Conservation (phyloP, 495 filamentous ascomycete species). For the Xylaria telfairii region DNA sequence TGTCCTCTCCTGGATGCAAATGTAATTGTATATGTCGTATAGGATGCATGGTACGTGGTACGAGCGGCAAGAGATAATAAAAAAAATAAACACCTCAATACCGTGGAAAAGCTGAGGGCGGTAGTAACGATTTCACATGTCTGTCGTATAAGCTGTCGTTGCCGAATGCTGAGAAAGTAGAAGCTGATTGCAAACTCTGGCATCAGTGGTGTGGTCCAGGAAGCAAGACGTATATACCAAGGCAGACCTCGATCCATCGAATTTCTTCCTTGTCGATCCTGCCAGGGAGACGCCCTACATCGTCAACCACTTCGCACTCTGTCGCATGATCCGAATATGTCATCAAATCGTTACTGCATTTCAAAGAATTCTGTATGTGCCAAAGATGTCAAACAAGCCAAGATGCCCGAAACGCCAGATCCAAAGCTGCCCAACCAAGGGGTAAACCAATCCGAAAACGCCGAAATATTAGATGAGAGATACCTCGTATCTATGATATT, state of each 20-base stretch:
- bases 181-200: not conserved
- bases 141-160: conserved; percentile 18
- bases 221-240: conserved; percentile 1
- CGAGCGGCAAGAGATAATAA: conserved; percentile 2
- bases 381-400: conserved; percentile 24
- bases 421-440: conserved; percentile 11
- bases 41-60: conserved; percentile 6
- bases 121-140: conserved; percentile 1
- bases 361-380: conserved; percentile 33
- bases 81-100: conserved; percentile 6
- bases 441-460: conserved; percentile 18
- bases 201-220: not conserved
- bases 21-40: conserved; percentile 27
- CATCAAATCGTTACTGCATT: conserved; percentile 45
- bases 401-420: conserved; percentile 33
- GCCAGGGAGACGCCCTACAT: not conserved
- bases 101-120: not conserved
- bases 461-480: conserved; percentile 25
- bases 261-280: not conserved
- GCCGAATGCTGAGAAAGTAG: conserved; percentile 1
- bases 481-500: not conserved
- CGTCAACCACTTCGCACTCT: conserved; percentile 16
- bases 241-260: not conserved
- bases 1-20: conserved; percentile 24
- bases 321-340: conserved; percentile 18